Percentiles rank a stretch among this genome's conserved stretches.
Conservation (phyloP, 495 filamentous ascomycete species). For the Penicillium coffeae region DNA sequence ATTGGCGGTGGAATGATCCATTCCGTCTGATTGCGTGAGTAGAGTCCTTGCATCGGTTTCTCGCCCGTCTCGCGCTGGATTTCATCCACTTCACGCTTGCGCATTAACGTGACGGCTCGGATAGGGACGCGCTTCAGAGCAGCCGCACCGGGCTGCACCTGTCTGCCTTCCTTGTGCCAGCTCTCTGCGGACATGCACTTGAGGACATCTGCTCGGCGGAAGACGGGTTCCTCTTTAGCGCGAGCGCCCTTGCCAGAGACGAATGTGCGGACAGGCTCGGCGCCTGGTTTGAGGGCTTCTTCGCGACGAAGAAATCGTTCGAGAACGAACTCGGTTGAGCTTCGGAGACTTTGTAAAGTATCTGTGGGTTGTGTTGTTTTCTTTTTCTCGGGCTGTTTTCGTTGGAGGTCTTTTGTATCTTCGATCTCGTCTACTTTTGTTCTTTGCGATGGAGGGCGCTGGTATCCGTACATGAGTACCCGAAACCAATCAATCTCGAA, state of each 20-base stretch:
- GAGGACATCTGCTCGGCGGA: slow-evolving; percentile 72
- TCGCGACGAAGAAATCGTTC: slow-evolving; percentile 88
- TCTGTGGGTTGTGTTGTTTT: slow-evolving; percentile 65
- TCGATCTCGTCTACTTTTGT: slow-evolving; percentile 75
- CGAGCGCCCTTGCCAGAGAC: slow-evolving; percentile 63
- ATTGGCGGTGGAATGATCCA: slow-evolving; percentile 85
- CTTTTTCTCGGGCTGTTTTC: slow-evolving; percentile 66
- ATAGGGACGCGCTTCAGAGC: slow-evolving; percentile 86
- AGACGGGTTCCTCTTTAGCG: slow-evolving; percentile 74
- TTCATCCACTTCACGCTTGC: slow-evolving; percentile 88
- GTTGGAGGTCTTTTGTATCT: slow-evolving; percentile 68
- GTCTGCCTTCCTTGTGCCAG: slow-evolving; percentile 95
- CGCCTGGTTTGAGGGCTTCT: slow-evolving; percentile 73
- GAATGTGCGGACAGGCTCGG: slow-evolving; percentile 71
- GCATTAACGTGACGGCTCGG: slow-evolving; percentile 81
- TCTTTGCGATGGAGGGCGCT: slow-evolving; percentile 49
- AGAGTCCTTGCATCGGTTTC: slow-evolving; percentile 83
- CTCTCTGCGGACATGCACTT: slow-evolving; percentile 87
- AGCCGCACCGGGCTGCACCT: slow-evolving; percentile 60
- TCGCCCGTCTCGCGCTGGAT: slow-evolving; percentile 71
- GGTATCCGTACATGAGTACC: slow-evolving; percentile 68
- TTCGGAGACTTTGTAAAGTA: slow-evolving; percentile 80
- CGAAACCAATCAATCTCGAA: slow-evolving; percentile 84
- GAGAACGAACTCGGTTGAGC: slow-evolving; percentile 79
- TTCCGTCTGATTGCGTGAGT: slow-evolving; percentile 80